These are phyloP conservation scores for Scleroderma citrinum DNA, from an alignment of 768 basidiomycete genomes.

Conservation along the genomic window DNA sequence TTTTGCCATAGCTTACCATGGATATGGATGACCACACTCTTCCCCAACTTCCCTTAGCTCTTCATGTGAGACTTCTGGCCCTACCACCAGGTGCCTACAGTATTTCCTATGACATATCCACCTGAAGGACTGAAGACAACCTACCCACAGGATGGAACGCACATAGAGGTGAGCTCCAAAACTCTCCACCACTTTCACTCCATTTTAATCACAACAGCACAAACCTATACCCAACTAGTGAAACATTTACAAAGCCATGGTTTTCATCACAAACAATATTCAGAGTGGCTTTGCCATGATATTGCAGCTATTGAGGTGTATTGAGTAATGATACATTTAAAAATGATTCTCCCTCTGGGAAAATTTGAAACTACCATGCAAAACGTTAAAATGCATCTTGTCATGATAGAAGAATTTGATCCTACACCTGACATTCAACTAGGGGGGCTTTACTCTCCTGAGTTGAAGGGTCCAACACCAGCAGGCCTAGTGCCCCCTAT, in stretches of 20 bases:
- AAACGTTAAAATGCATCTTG: background rate
- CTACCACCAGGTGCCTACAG: background rate
- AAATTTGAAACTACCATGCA: conserved; percentile 1
- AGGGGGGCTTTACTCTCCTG: background rate
- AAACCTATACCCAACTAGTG: background rate
- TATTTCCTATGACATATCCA: conserved; percentile 1
- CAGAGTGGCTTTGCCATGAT: background rate
- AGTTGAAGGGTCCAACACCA: background rate
- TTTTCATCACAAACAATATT: background rate
- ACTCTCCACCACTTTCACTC: too few species aligned
- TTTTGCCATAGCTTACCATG: too few species aligned
- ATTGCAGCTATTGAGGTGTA: background rate
- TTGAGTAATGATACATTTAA: background rate
- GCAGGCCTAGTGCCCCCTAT: background rate
- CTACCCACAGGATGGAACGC: conserved; percentile 2
- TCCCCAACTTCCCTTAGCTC: too few species aligned
- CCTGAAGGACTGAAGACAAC: background rate
- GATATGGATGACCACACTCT: too few species aligned
- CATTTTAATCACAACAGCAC: background rate
- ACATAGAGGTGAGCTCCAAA: background rate
- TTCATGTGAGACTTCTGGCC: too few species aligned
- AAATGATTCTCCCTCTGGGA: background rate
- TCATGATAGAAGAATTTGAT: background rate
- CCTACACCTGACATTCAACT: background rate
- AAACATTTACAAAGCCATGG: background rate